Conservation (phyloP, 495 filamentous ascomycete genomes). For the Aspergillus carlsbadensis region DNA sequence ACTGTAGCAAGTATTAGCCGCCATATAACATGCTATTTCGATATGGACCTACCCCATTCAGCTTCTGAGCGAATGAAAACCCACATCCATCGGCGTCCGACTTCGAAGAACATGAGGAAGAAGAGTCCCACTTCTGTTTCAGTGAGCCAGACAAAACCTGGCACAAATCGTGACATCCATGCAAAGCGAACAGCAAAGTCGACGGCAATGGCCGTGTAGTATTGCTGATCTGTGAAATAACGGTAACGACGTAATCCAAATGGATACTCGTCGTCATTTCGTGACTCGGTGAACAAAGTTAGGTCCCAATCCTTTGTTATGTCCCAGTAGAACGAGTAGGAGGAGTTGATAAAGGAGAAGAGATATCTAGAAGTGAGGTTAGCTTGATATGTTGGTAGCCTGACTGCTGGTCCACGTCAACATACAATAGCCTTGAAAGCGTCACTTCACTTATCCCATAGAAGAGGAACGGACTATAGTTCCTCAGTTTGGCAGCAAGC, state of each 20-base stretch:
- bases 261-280: conserved; percentile 59
- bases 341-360: conserved; percentile 72
- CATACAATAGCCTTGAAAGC: conserved; percentile 57
- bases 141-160: conserved; percentile 75
- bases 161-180: conserved; percentile 82
- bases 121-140: conserved; percentile 87
- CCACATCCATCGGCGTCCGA: conserved; percentile 91
- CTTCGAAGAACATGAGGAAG: conserved; percentile 80
- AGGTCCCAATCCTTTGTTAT: conserved; percentile 96
- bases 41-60: conserved; percentile 67
- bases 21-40: conserved; percentile 7
- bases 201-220: conserved; percentile 77
- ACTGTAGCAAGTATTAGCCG: conserved; percentile 40
- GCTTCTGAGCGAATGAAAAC: conserved; percentile 93
- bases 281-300: conserved; percentile 63
- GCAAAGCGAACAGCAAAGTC: conserved; percentile 84
- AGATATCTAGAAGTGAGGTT: conserved; percentile 42
- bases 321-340: conserved; percentile 98
- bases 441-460: conserved; percentile 56
- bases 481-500: conserved; percentile 70
- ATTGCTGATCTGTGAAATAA: conserved; percentile 67
- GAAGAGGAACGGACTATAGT: conserved; percentile 53
- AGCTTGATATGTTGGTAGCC: background rate
- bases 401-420: background rate
- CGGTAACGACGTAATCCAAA: conserved; percentile 75